Evolutionary conservation across 768 basidiomycete species (phyloP).

Genomic region (Leucocoprinus sp.): DNA sequence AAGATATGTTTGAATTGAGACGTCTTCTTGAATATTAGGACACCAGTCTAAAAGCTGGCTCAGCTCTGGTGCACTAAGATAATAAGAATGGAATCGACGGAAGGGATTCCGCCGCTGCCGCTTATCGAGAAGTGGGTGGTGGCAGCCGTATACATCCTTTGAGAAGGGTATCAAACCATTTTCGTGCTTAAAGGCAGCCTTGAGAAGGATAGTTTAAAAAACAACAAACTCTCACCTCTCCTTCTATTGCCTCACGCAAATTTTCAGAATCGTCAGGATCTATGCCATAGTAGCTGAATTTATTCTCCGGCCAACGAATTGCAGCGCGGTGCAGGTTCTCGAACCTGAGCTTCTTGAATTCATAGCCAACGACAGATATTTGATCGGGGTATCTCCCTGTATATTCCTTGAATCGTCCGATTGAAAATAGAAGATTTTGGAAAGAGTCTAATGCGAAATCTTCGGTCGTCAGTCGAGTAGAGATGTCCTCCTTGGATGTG

Average conservation of each 20-base stretch:
- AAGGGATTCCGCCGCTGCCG: slow-evolving; percentile 60
- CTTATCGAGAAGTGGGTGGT: slow-evolving; percentile 63
- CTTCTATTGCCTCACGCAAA: slow-evolving; percentile 43
- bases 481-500: slow-evolving; percentile 15
- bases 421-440: slow-evolving; percentile 85
- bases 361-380: slow-evolving; percentile 87
- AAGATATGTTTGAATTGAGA: slow-evolving; percentile 28
- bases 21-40: slow-evolving; percentile 30
- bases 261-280: slow-evolving; percentile 43
- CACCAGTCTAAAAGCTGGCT: slow-evolving; percentile 75
- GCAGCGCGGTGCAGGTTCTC: slow-evolving; percentile 78
- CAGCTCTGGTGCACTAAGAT: slow-evolving; percentile 70
- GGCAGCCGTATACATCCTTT: slow-evolving; percentile 80
- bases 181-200: too few relatives aligned
- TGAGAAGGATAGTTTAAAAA: too few relatives aligned
- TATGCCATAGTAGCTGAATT: slow-evolving; percentile 77
- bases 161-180: slow-evolving; percentile 83
- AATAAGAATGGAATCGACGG: slow-evolving; percentile 72
- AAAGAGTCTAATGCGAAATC: slow-evolving; percentile 85
- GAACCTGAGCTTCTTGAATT: slow-evolving; percentile 82
- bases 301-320: slow-evolving; percentile 59
- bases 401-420: slow-evolving; percentile 85
- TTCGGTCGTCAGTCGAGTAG: slow-evolving; percentile 69
- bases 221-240: slow-evolving; percentile 84
- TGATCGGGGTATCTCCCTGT: slow-evolving; percentile 66